These are phyloP conservation scores for Trichoderma sp. DNA, from an alignment of 2,329 filamentous ascomycete genomes.

Conservation along the genomic window DNA sequence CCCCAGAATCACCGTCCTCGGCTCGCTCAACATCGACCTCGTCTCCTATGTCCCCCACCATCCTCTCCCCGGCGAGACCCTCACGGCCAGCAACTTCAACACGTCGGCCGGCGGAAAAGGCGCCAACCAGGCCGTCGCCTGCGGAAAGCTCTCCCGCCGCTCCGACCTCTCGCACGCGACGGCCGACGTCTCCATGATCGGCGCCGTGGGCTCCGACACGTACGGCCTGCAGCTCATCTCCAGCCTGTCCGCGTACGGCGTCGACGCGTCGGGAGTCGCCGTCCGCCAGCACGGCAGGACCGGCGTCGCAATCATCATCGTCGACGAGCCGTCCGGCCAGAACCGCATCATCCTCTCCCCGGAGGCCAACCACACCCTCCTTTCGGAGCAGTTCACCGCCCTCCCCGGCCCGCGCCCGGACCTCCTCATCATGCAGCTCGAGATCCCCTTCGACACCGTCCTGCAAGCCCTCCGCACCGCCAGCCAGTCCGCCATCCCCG, in stretches of 20 bases:
- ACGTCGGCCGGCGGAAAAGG: slow-evolving; percentile 89
- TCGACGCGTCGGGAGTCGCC: slow-evolving; percentile 56
- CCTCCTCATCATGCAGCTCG: slow-evolving; percentile 73
- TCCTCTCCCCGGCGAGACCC: slow-evolving; percentile 80
- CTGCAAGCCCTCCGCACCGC: slow-evolving; percentile 57
- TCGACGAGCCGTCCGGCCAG: slow-evolving; percentile 68
- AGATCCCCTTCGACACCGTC: slow-evolving; percentile 66
- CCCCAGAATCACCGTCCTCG: slow-evolving; percentile 72
- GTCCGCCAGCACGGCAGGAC: slow-evolving; percentile 49
- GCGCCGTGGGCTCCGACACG: slow-evolving; percentile 66
- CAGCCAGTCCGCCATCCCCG: slow-evolving; percentile 48
- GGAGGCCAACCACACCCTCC: slow-evolving; percentile 61
- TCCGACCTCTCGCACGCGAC: slow-evolving; percentile 34
- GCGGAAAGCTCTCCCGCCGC: slow-evolving; percentile 71
- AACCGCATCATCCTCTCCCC: slow-evolving; percentile 74
- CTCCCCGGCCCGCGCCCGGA: slow-evolving; percentile 46
- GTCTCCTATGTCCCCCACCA: slow-evolving; percentile 83
- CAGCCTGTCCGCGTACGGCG: slow-evolving; percentile 58
- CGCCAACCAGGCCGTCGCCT: slow-evolving; percentile 91
- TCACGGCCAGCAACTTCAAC: slow-evolving; percentile 73
- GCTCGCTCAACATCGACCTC: slow-evolving; percentile 92
- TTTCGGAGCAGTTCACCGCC: slow-evolving; percentile 34
- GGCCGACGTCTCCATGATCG: slow-evolving; percentile 63
- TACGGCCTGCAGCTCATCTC: slow-evolving; percentile 60
- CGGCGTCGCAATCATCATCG: slow-evolving; percentile 71